Evolutionary conservation across 1,284 basidiomycete genomes (phyloP).

Genomic region (Leccinum cinnamomeum): DNA sequence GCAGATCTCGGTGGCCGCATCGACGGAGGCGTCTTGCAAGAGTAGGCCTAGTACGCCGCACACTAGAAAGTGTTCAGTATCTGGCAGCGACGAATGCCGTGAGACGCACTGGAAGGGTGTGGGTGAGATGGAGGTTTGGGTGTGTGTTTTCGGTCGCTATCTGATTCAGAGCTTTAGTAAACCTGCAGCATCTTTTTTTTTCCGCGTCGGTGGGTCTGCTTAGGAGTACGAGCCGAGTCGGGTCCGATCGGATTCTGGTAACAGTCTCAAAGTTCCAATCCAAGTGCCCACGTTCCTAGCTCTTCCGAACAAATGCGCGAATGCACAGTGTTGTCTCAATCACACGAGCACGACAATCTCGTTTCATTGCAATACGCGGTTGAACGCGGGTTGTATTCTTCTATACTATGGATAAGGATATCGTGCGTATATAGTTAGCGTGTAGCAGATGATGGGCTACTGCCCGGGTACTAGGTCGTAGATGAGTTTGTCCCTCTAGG

Average conservation of each 20-base stretch:
- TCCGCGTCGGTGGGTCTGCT: background rate
- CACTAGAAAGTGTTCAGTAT: slow-evolving; percentile 45
- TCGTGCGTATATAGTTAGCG: slow-evolving; percentile 18
- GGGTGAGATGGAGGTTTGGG: slow-evolving; percentile 1
- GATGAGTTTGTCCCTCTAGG: slow-evolving; percentile 11
- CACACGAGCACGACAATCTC: background rate
- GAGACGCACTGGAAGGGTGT: slow-evolving; percentile 25
- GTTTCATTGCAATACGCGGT: slow-evolving; percentile 47
- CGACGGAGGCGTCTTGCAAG: slow-evolving; percentile 71
- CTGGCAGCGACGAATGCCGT: background rate
- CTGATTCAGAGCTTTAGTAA: slow-evolving; percentile 5
- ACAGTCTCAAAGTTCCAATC: background rate
- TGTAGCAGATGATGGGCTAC: slow-evolving; percentile 16
- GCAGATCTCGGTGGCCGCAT: slow-evolving; percentile 84
- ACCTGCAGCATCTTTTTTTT: slow-evolving; percentile 11
- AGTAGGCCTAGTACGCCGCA: slow-evolving; percentile 89
- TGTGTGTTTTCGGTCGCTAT: slow-evolving; percentile 1
- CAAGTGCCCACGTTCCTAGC: background rate
- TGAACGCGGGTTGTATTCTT: slow-evolving; percentile 65
- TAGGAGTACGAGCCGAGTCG: slow-evolving; percentile 1
- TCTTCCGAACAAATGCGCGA: background rate
- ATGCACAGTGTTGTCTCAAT: background rate
- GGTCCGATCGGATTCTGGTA: slow-evolving; percentile 8
- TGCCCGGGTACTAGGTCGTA: slow-evolving; percentile 32
- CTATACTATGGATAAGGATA: slow-evolving; percentile 36